These are phyloP conservation scores for Syncephalastrum monosporum DNA, from an alignment of 371 early-diverging fungal genomes.

Conservation along the genomic window DNA sequence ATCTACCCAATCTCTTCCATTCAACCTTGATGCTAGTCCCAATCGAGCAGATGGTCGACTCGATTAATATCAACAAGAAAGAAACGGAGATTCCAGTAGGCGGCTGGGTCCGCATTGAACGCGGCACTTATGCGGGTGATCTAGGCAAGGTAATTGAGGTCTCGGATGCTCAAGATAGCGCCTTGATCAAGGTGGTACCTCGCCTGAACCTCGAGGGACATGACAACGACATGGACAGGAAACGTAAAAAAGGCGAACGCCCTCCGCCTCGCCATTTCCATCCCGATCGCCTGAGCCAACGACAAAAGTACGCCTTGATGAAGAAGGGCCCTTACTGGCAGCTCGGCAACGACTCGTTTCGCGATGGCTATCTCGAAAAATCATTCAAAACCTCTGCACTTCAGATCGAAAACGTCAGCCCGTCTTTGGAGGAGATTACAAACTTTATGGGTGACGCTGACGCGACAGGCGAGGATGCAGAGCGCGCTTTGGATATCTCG, in stretches of 20 bases:
- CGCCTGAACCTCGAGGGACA: constrained; percentile 66
- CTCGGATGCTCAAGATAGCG: constrained; percentile 75
- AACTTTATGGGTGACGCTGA: constrained; percentile 72
- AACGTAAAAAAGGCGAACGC: constrained; percentile 58
- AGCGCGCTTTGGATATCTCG: constrained; percentile 53
- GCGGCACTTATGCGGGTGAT: constrained; percentile 97
- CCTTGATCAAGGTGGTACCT: constrained; percentile 88
- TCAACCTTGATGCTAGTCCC: constrained; percentile 87
- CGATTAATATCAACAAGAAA: constrained; percentile 76
- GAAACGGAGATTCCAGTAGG: constrained; percentile 72
- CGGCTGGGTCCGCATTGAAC: constrained; percentile 91
- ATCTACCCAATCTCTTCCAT: constrained; percentile 74
- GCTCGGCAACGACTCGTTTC: constrained; percentile 80
- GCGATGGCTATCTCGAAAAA: constrained; percentile 90
- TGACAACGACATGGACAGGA: constrained; percentile 33
- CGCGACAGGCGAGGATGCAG: constrained; percentile 59
- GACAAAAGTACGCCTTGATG: constrained; percentile 44
- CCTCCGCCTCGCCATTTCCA: constrained; percentile 80
- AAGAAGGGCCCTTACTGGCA: constrained; percentile 68
- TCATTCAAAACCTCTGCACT: constrained; percentile 80
- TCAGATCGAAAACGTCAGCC: constrained; percentile 78
- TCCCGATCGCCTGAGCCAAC: constrained; percentile 54
- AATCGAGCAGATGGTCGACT: constrained; percentile 94
- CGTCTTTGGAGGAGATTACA: constrained; percentile 94
- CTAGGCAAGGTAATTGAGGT: constrained; percentile 88